Evolutionary conservation across 176 grass and related monocot genomes (phyloP).

Genomic region (Calamus simplicifolius): DNA sequence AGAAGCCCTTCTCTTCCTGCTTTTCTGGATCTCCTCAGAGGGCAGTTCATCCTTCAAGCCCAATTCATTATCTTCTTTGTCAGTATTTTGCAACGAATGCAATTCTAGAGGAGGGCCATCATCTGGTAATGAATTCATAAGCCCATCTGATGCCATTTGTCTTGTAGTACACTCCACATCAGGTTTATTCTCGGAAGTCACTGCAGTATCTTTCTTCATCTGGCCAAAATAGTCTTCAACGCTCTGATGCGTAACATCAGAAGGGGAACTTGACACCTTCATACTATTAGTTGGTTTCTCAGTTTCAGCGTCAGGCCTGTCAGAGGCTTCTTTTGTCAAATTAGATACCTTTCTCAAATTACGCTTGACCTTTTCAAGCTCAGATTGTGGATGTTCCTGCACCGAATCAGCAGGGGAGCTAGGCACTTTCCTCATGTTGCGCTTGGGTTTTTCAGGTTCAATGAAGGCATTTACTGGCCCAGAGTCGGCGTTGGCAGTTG

Average conservation of each 20-base stretch:
- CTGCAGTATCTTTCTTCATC: slow-evolving; percentile 22
- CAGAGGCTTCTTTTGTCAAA: slow-evolving; percentile 43
- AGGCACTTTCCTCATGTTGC: slow-evolving; percentile 37
- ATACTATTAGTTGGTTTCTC: slow-evolving; percentile 22
- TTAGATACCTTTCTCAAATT: slow-evolving; percentile 79
- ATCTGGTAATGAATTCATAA: slow-evolving; percentile 19
- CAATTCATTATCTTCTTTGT: slow-evolving; percentile 35
- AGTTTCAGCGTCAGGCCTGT: slow-evolving; percentile 26
- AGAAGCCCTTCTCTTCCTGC: slow-evolving; percentile 64
- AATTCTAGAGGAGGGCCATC: slow-evolving; percentile 32
- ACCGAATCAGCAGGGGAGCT: slow-evolving; percentile 33
- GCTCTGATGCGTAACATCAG: slow-evolving; percentile 24
- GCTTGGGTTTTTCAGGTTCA: slow-evolving; percentile 56
- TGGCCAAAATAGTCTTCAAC: slow-evolving; percentile 31
- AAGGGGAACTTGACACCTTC: slow-evolving; percentile 15
- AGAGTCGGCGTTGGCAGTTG: slow-evolving; percentile 21
- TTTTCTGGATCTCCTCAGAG: slow-evolving; percentile 37
- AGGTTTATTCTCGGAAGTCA: slow-evolving; percentile 36
- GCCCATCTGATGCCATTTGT: slow-evolving; percentile 23
- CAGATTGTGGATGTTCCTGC: slow-evolving; percentile 63
- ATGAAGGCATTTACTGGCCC: slow-evolving; percentile 29
- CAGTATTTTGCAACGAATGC: slow-evolving; percentile 30
- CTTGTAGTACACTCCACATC: slow-evolving; percentile 29
- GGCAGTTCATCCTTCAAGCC: slow-evolving; percentile 40
- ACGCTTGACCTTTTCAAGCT: slow-evolving; percentile 90